Conservation (phyloP, 768 basidiomycete species). For the Exidia glandulosa region DNA sequence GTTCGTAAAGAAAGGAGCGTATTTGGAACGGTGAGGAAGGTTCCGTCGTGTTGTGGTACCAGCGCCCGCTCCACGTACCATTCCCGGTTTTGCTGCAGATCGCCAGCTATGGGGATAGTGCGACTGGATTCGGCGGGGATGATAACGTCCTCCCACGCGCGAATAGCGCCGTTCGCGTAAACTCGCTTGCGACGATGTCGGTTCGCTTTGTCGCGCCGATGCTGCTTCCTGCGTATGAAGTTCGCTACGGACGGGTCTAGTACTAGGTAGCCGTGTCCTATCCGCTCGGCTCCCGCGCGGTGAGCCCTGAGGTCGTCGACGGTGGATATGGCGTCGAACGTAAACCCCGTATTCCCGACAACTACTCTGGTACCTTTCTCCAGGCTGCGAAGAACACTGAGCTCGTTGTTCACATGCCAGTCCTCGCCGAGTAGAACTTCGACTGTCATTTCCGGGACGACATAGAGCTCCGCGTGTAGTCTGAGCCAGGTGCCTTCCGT, state of each 20-base stretch:
- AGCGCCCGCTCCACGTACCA: neutral
- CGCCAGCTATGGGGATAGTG: neutral
- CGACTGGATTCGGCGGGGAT: slow-evolving; percentile 1
- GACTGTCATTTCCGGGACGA: slow-evolving; percentile 18
- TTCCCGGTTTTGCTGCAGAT: neutral
- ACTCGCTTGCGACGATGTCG: neutral
- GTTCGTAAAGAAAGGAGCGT: neutral
- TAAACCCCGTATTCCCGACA: slow-evolving; percentile 9
- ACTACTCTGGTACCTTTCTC: slow-evolving; percentile 4
- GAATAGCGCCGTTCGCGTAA: neutral
- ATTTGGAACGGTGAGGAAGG: neutral
- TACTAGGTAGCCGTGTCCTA: neutral
- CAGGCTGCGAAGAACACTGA: slow-evolving; percentile 7
- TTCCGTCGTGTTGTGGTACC: neutral
- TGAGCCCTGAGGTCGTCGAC: neutral
- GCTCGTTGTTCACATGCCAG: slow-evolving; percentile 14
- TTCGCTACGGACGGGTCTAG: neutral
- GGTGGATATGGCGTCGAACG: slow-evolving; percentile 6
- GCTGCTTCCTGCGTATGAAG: neutral
- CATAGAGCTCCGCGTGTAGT: neutral
- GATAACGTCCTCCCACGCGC: neutral
- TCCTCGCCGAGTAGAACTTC: slow-evolving; percentile 24
- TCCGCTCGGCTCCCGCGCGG: neutral
- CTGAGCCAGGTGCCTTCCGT: neutral
- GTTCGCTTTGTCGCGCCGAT: neutral